Conservation (phyloP, 164 flowering plant genomes). For the Magnolia sinica region DNA sequence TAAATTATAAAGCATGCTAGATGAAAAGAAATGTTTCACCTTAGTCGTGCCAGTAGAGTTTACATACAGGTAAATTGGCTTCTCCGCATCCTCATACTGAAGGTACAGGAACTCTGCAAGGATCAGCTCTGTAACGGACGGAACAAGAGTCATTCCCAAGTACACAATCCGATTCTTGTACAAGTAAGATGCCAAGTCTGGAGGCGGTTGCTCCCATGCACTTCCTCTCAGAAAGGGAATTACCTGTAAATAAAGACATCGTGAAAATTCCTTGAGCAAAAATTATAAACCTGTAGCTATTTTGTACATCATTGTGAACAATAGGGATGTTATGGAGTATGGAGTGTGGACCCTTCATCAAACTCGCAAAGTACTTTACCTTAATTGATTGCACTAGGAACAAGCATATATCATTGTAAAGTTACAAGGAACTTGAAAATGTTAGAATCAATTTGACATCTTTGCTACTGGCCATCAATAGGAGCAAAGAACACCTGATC, state of each 20-base stretch:
- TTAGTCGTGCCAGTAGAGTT: conserved; percentile 93
- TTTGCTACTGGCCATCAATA: too few species aligned
- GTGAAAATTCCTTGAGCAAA: neutral
- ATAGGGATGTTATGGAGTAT: neutral
- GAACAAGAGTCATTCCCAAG: conserved; percentile 87
- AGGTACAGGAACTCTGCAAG: conserved; percentile 87
- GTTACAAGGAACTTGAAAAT: too few species aligned
- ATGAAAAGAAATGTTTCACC: conserved; percentile 32
- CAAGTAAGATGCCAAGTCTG: conserved; percentile 88
- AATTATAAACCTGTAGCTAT: neutral
- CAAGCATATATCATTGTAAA: too few species aligned
- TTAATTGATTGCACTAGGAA: too few species aligned
- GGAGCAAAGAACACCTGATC: too few species aligned
- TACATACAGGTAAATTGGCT: conserved; percentile 84
- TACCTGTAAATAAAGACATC: conserved; percentile 42
- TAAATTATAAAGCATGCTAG: neutral
- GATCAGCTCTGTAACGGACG: conserved; percentile 83
- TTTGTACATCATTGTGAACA: too few species aligned
- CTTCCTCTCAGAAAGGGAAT: conserved; percentile 78
- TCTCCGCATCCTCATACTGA: conserved; percentile 66
- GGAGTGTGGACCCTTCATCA: neutral
- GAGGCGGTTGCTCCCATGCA: conserved; percentile 94
- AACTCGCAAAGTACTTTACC: too few species aligned
- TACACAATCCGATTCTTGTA: conserved; percentile 83
- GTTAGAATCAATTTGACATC: too few species aligned